Conservation (phyloP, 2,329 filamentous ascomycete genomes). For the Ceratocystis lukuohia region DNA sequence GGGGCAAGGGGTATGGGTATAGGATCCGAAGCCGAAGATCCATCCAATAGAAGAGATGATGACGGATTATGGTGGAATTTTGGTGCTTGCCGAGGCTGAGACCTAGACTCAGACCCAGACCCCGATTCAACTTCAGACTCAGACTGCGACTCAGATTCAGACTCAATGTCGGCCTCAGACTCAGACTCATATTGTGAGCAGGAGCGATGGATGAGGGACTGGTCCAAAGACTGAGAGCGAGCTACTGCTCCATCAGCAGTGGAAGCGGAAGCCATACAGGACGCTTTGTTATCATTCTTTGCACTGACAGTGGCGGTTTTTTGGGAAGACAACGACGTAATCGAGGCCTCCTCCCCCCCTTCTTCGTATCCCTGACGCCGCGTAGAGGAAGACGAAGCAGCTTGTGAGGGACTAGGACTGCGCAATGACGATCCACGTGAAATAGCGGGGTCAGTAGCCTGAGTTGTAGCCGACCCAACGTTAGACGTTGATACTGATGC, state of each 20-base stretch:
- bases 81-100: not conserved
- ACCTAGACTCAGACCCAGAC: not conserved
- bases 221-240: not conserved
- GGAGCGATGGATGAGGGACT: not conserved
- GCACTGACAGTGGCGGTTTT: not conserved
- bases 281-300: not conserved
- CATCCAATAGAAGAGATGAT: not conserved
- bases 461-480: slow-evolving; percentile 13
- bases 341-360: not conserved
- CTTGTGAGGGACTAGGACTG: slow-evolving; percentile 7
- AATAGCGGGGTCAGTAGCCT: slow-evolving; percentile 12
- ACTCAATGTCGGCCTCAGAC: not conserved
- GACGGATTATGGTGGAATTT: not conserved
- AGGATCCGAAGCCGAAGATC: not conserved
- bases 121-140: not conserved
- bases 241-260: not conserved
- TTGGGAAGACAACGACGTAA: not conserved
- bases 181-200: not conserved
- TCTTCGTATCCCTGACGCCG: not conserved
- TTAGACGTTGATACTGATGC: slow-evolving; percentile 2
- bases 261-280: slow-evolving; percentile 12
- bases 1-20: not conserved
- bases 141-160: not conserved
- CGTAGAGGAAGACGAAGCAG: not conserved
- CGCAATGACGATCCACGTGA: slow-evolving; percentile 4